phyloP scores from a whole-genome alignment of 768 basidiomycete species.

The Lactarius vividus region DNA sequence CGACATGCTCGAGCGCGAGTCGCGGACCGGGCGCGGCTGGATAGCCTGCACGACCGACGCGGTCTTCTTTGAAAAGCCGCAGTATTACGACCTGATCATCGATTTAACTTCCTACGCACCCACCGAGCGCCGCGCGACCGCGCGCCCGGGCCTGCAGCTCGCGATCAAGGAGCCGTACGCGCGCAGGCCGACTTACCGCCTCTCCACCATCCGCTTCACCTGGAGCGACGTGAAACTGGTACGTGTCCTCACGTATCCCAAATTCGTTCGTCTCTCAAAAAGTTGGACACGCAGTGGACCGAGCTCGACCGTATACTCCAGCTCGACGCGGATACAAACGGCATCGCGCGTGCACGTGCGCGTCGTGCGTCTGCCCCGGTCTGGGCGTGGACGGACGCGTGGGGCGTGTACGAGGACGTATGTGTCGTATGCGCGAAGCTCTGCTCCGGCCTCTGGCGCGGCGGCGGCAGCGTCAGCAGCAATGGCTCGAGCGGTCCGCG shows the following conservation, averaged over 20 bases:
- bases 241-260: too few relatives aligned
- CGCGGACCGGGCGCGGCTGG: conserved; percentile 69
- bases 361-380: too few relatives aligned
- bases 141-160: conserved; percentile 62
- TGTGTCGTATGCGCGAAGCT: conserved; percentile 76
- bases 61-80: conserved; percentile 77
- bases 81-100: conserved; percentile 80
- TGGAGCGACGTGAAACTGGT: too few relatives aligned
- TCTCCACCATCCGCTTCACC: too few relatives aligned
- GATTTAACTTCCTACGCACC: conserved; percentile 70
- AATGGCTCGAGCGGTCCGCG: too few relatives aligned
- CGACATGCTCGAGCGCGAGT: conserved; percentile 56
- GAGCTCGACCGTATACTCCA: too few relatives aligned
- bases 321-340: conserved; percentile 40
- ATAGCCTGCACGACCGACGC: conserved; percentile 87
- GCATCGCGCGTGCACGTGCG: not conserved
- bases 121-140: conserved; percentile 46
- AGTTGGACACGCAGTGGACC: too few relatives aligned
- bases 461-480: too few relatives aligned
- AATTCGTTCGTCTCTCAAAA: too few relatives aligned
- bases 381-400: conserved; percentile 61
- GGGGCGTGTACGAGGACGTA: conserved; percentile 82
- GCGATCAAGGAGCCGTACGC: conserved; percentile 51
- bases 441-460: conserved; percentile 68
- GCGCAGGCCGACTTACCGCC: too few relatives aligned